These are phyloP conservation scores for Candida peoriensis DNA, from an alignment of 805 yeast species.

Conservation along the genomic window DNA sequence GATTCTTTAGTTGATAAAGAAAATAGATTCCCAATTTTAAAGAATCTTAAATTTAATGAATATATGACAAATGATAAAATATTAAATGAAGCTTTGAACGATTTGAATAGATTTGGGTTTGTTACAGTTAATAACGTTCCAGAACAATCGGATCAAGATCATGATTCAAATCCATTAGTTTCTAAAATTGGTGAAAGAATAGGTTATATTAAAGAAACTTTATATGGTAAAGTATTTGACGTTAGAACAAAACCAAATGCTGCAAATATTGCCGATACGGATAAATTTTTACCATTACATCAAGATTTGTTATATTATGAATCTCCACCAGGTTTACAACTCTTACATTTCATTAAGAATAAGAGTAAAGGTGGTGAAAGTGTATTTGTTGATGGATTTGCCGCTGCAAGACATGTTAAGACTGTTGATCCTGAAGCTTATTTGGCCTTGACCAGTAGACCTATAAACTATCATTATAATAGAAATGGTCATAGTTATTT, in stretches of 20 bases:
- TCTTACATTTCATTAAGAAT: slow-evolving; percentile 55
- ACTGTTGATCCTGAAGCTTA: slow-evolving; percentile 58
- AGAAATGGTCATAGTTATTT: slow-evolving; percentile 58
- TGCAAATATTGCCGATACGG: slow-evolving; percentile 66
- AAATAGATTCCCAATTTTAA: slow-evolving; percentile 14
- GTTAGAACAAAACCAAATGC: slow-evolving; percentile 51
- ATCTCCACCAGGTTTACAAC: slow-evolving; percentile 76
- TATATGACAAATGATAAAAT: slow-evolving; percentile 12
- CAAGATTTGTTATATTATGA: slow-evolving; percentile 76
- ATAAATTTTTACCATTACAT: slow-evolving; percentile 61
- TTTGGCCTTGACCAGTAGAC: slow-evolving; percentile 54
- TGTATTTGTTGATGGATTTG: slow-evolving; percentile 63
- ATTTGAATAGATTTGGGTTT: slow-evolving; percentile 53
- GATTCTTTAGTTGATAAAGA: slow-evolving; percentile 18
- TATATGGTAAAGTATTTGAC: slow-evolving; percentile 69
- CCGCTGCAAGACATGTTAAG: slow-evolving; percentile 54
- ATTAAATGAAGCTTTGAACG: slow-evolving; percentile 35
- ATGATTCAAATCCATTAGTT: slow-evolving; percentile 27
- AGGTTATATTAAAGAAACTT: slow-evolving; percentile 66
- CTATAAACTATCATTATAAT: slow-evolving; percentile 64
- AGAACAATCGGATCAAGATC: slow-evolving; percentile 26
- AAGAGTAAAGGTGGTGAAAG: slow-evolving; percentile 61
- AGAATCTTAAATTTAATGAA: slow-evolving; percentile 5
- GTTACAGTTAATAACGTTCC: slow-evolving; percentile 52
- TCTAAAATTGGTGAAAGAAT: slow-evolving; percentile 46